phyloP scores from a whole-genome alignment of 768 basidiomycete species.

The Dioszegia aurantiaca region DNA sequence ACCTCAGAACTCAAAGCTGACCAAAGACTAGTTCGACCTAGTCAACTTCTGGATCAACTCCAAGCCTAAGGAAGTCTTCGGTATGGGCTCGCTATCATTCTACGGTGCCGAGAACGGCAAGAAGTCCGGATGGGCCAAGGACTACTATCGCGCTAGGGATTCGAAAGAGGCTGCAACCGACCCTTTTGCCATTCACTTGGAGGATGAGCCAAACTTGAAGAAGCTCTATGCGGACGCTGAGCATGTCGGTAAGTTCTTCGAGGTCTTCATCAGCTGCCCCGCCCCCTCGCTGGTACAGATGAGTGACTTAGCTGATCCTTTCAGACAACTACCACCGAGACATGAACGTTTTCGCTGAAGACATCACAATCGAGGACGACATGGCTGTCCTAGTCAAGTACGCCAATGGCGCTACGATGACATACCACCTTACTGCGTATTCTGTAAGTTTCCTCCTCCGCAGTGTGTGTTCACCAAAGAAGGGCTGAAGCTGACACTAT shows the following conservation, averaged over 20 bases:
- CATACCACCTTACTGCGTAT: constrained; percentile 57
- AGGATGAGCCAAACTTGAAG: constrained; percentile 56
- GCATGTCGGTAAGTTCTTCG: constrained; percentile 47
- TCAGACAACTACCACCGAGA: constrained; percentile 58
- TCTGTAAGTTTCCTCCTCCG: constrained; percentile 38
- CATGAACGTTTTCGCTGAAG: constrained; percentile 55
- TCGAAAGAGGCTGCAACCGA: constrained; percentile 56
- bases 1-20: constrained; percentile 15
- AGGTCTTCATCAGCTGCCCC: not conserved
- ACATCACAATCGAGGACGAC: constrained; percentile 59
- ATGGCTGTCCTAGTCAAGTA: constrained; percentile 59
- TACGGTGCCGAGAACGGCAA: constrained; percentile 58
- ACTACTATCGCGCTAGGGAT: constrained; percentile 57
- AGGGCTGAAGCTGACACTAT: constrained; percentile 5
- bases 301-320: constrained; percentile 16
- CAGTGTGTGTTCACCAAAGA: constrained; percentile 53
- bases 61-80: constrained; percentile 57
- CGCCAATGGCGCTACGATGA: constrained; percentile 58
- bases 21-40: constrained; percentile 57
- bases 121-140: constrained; percentile 57
- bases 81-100: constrained; percentile 57
- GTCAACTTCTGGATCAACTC: constrained; percentile 62
- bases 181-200: constrained; percentile 59
- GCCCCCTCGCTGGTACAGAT: not conserved
- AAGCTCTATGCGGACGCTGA: constrained; percentile 58